Percentiles rank a stretch among this genome's conserved stretches.
phyloP scores from a whole-genome alignment of 805 yeast genomes.

The Kodamaea kaohsiungensis region DNA sequence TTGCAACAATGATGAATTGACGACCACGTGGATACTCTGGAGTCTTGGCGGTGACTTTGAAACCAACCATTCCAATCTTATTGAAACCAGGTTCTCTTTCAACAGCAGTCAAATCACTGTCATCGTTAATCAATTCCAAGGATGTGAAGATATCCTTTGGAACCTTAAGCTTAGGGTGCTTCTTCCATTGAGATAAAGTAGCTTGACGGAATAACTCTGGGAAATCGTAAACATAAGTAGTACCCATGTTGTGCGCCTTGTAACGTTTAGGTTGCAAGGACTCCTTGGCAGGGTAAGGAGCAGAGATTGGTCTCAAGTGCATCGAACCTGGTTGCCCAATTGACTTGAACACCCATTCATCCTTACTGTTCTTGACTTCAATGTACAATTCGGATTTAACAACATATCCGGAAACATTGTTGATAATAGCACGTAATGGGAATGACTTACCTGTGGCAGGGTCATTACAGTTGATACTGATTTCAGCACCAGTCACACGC shows the following conservation, averaged over 20 bases:
- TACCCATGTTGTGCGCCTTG: constrained; percentile 97
- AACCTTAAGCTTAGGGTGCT: constrained; percentile 53
- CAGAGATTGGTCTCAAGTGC: constrained; percentile 94
- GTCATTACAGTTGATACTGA: constrained; percentile 92
- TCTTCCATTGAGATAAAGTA: constrained; percentile 80
- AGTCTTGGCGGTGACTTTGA: constrained; percentile 85
- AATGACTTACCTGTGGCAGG: constrained; percentile 83
- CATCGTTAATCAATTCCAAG: constrained; percentile 85
- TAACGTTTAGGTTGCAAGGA: constrained; percentile 98
- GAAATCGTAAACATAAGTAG: constrained; percentile 97
- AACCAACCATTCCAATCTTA: constrained; percentile 96
- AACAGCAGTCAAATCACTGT: constrained; percentile 78
- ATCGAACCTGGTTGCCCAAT: constrained; percentile 93
- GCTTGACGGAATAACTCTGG: constrained; percentile 98
- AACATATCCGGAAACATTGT: constrained; percentile 95
- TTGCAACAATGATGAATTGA: constrained; percentile 88
- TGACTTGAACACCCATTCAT: constrained; percentile 97
- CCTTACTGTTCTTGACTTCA: constrained; percentile 88
- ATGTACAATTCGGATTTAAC: constrained; percentile 93
- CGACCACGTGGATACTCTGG: constrained; percentile 98
- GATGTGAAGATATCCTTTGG: constrained; percentile 79
- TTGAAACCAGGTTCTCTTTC: constrained; percentile 96
- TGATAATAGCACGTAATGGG: constrained; percentile 96
- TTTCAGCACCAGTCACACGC: constrained; percentile 96
- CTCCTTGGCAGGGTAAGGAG: constrained; percentile 97